A percentile compares a stretch with the other conserved stretches of the same genome.
phyloP scores from a whole-genome alignment of 176 grass and related monocot species.

The Paspalum notatum region DNA sequence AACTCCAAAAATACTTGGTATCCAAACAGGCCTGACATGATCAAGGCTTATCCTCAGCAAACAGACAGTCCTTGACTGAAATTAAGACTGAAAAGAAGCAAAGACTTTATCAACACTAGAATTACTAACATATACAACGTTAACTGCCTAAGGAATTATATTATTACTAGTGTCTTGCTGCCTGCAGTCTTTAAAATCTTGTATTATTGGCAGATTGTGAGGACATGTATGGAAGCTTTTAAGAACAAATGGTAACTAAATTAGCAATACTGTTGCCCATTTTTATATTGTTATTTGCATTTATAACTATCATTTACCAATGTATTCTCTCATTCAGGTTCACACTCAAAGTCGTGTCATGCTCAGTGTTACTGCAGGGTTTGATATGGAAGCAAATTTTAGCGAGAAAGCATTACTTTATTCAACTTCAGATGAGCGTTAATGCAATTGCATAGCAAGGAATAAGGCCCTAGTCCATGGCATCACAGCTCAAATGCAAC shows the following conservation, averaged over 20 bases:
- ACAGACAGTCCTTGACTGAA: no score
- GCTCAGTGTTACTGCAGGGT: not conserved
- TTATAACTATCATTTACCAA: not conserved
- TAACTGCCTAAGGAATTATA: no score
- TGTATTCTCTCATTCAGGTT: not conserved
- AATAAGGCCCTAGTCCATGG: conserved; percentile 3
- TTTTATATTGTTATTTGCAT: not conserved
- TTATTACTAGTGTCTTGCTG: not conserved
- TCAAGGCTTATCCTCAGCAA: no score
- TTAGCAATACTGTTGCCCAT: not conserved
- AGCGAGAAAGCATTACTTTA: not conserved
- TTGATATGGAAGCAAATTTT: conserved; percentile 6
- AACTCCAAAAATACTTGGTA: no score
- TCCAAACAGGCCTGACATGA: no score
- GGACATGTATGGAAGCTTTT: not conserved
- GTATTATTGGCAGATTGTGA: conserved; percentile 7
- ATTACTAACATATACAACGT: not conserved
- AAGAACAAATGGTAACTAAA: not conserved
- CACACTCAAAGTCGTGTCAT: not conserved
- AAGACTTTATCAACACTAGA: no score
- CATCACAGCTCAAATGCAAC: not conserved
- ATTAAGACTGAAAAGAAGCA: no score
- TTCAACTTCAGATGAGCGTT: not conserved
- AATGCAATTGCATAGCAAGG: not conserved
- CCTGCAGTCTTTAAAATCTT: not conserved